Evolutionary conservation across 805 yeast genomes (phyloP).

Genomic region (Cyberlindnera petersonii): DNA sequence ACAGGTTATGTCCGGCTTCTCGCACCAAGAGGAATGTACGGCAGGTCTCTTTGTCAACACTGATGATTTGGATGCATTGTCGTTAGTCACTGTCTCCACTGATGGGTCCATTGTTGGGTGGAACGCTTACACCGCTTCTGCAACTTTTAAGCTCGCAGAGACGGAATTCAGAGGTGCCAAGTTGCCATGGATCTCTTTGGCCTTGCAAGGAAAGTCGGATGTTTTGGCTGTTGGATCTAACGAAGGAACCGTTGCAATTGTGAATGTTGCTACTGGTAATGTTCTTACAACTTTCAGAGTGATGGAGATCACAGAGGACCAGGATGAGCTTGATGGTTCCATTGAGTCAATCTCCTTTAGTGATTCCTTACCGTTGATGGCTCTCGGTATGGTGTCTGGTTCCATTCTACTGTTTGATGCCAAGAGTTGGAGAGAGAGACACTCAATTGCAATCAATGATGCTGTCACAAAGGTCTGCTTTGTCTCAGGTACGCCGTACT

Average conservation of each 20-base stretch:
- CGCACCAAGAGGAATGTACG: conserved; percentile 78
- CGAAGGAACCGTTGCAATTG: conserved; percentile 80
- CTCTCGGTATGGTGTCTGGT: conserved; percentile 88
- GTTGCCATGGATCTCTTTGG: conserved; percentile 86
- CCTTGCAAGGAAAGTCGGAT: conserved; percentile 44
- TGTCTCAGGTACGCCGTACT: conserved; percentile 48
- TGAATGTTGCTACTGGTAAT: conserved; percentile 72
- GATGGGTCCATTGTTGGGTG: conserved; percentile 86
- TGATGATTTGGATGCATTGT: conserved; percentile 53
- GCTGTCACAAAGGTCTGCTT: conserved; percentile 80
- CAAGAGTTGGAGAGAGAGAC: conserved; percentile 82
- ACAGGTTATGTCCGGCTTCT: conserved; percentile 73
- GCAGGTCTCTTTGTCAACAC: conserved; percentile 69
- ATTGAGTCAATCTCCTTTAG: conserved; percentile 85
- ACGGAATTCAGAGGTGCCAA: conserved; percentile 66
- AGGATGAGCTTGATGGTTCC: conserved; percentile 61
- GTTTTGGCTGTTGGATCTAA: conserved; percentile 78
- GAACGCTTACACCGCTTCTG: conserved; percentile 79
- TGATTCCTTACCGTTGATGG: conserved; percentile 57
- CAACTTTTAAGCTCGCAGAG: conserved; percentile 61
- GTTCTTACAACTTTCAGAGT: conserved; percentile 64
- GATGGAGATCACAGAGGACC: conserved; percentile 50
- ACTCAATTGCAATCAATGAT: conserved; percentile 64
- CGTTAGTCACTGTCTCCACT: conserved; percentile 72
- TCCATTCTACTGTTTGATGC: conserved; percentile 79